Base-by-base conservation (phyloP, 441 rosid species). In the Pelargonium citronellum region DNA sequence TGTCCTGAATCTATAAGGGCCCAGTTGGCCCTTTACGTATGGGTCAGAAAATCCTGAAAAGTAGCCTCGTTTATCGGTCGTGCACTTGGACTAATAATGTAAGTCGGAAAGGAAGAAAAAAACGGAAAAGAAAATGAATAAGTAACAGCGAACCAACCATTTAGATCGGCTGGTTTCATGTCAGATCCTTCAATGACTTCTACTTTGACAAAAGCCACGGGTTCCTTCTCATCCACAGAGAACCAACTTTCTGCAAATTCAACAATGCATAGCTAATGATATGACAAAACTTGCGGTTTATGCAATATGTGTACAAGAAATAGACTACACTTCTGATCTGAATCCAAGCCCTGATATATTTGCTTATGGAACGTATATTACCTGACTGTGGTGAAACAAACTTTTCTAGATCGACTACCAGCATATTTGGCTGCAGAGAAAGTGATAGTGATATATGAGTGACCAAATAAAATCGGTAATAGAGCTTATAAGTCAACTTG, bases 21-120 rank as follows among this genome's bases (percentile, higher is more conserved):
- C 97, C 67, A 91, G 85, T 71, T 85, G 87, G 67, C 97, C 99
- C 83, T 90, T 95, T 79, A 90, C 92, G 24, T 92, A 95, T 15
- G 99, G 99, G 83, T 91, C 96, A 69, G 97, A 84, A 75, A 92
- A 83, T 73, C 99, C 99, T 94, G 88, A 75, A 77, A 70, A 49
- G 66, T 39, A 65, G 51, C 69, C 71, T 43, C 73, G 41, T 73
- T 49, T 43, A 41, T 55, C 51, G 39, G 19, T 13, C 37, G 58
- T 53, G 13, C 16, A 70, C 62, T 22, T 34, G 20, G 12, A 70
- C 37, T 55, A 24, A 34, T 43, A 7, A 5, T 2, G 44, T 58
- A 24, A 0, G 47, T 20, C 4, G 20, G 53, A 70, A 19, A 46
- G 69, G n/a, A 41, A 61, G n/a, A 27, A 65, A 44, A 51, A 66